These are phyloP conservation scores for Malus asiatica DNA, from an alignment of 306 rosid genomes.

Conservation along the genomic window DNA sequence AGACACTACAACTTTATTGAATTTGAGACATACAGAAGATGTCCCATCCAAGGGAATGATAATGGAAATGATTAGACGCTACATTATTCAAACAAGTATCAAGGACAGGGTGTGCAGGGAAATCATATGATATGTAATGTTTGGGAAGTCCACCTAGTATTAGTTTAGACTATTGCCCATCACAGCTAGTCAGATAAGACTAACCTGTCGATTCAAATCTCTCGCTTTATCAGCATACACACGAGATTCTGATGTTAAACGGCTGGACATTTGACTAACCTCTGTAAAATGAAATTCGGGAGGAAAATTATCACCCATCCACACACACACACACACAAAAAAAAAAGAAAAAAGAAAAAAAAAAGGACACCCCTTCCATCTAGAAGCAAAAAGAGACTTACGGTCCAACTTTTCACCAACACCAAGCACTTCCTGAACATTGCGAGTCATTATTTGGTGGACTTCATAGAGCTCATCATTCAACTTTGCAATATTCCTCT, in stretches of 20 bases:
- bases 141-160: not conserved
- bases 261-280: constrained; percentile 98
- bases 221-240: constrained; percentile 88
- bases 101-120: not conserved
- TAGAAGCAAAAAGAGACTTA: constrained; percentile 33
- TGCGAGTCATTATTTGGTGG: constrained; percentile 98
- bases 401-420: constrained; percentile 99
- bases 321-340: not conserved
- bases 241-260: constrained; percentile 91
- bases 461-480: constrained; percentile 98
- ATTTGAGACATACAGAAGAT: not conserved
- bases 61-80: not conserved
- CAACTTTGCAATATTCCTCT: constrained; percentile 92
- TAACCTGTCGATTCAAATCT: constrained; percentile 89
- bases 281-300: constrained; percentile 49
- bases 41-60: not conserved
- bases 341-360: not conserved
- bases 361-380: not conserved
- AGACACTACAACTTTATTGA: not conserved
- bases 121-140: not conserved
- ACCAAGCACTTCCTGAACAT: constrained; percentile 99
- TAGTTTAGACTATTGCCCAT: not conserved
- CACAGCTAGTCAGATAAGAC: constrained; percentile 22
- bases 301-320: constrained; percentile 8
- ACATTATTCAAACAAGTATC: not conserved